These are phyloP conservation scores for Candida sp. DNA, from an alignment of 1,139 yeast species.

Conservation along the genomic window DNA sequence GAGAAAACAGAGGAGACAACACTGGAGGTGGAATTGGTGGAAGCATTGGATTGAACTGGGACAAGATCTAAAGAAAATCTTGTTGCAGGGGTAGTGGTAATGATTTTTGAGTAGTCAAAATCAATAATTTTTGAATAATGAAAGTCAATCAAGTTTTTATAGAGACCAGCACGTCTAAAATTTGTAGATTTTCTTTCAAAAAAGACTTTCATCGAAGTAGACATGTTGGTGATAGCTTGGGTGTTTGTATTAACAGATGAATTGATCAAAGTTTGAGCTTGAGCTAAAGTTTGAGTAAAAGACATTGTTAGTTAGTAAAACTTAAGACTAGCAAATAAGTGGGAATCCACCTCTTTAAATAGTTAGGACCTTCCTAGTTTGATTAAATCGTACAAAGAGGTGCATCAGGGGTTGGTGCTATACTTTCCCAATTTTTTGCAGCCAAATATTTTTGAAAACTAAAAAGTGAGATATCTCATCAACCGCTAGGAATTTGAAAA, in stretches of 20 bases:
- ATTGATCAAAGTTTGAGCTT: not conserved
- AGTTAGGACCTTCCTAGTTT: not conserved
- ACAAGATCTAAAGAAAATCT: not conserved
- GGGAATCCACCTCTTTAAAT: not conserved
- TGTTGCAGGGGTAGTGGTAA: not conserved
- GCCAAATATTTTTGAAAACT: no score
- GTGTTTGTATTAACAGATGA: not conserved
- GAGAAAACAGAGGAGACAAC: no score
- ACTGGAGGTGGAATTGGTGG: no score
- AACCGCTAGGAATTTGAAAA: not conserved
- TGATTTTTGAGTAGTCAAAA: not conserved
- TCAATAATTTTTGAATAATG: no score
- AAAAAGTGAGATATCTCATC: no score
- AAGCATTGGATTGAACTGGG: no score
- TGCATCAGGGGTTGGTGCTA: not conserved
- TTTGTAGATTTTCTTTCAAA: no score
- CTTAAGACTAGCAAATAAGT: not conserved
- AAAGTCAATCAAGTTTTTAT: no score
- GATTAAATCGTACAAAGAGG: not conserved
- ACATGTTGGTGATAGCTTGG: not conserved
- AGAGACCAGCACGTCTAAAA: no score
- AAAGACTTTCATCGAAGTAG: not conserved
- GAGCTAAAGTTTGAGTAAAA: not conserved
- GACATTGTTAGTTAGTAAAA: not conserved
- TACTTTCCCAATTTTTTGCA: not conserved